These are phyloP conservation scores for Cadophora malorum DNA, from an alignment of 2,329 filamentous ascomycete species.

Conservation along the genomic window DNA sequence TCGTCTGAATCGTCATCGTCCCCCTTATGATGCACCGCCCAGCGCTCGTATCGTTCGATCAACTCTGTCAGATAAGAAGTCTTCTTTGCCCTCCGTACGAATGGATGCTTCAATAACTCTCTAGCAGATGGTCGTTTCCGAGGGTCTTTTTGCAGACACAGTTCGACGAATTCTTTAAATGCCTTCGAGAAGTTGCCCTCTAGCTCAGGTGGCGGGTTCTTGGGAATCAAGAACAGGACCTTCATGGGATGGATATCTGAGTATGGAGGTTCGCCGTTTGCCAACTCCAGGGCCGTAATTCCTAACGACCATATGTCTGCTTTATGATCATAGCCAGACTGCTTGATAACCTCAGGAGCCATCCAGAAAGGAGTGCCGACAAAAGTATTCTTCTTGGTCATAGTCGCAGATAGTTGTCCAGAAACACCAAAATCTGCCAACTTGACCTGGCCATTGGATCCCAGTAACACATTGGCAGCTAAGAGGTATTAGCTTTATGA, in stretches of 20 bases:
- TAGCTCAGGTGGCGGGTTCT: slow-evolving; percentile 84
- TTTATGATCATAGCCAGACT: slow-evolving; percentile 97
- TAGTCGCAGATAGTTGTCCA: slow-evolving; percentile 93
- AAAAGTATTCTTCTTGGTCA: slow-evolving; percentile 99
- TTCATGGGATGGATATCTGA: slow-evolving; percentile 99
- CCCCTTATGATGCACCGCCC: slow-evolving; percentile 80
- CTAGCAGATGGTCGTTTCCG: slow-evolving; percentile 85
- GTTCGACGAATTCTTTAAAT: slow-evolving; percentile 84
- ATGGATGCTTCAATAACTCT: slow-evolving; percentile 87
- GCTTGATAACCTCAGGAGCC: slow-evolving; percentile 98
- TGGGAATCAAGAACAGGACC: slow-evolving; percentile 93
- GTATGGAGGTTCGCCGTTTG: slow-evolving; percentile 91
- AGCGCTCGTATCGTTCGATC: slow-evolving; percentile 88
- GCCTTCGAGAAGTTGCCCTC: slow-evolving; percentile 81
- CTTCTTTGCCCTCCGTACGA: slow-evolving; percentile 90
- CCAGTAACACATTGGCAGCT: slow-evolving; percentile 93
- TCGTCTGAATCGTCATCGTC: slow-evolving; percentile 70
- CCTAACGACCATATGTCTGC: slow-evolving; percentile 97
- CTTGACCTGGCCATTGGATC: slow-evolving; percentile 93
- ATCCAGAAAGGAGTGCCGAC: slow-evolving; percentile 99
- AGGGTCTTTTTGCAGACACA: slow-evolving; percentile 88
- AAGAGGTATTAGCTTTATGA: slow-evolving; percentile 26
- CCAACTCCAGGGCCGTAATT: slow-evolving; percentile 91
- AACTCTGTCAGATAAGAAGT: slow-evolving; percentile 96
- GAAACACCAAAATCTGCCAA: slow-evolving; percentile 97